These are phyloP conservation scores for Hypoxylon trugodes DNA, from an alignment of 495 filamentous ascomycete species.

Conservation along the genomic window DNA sequence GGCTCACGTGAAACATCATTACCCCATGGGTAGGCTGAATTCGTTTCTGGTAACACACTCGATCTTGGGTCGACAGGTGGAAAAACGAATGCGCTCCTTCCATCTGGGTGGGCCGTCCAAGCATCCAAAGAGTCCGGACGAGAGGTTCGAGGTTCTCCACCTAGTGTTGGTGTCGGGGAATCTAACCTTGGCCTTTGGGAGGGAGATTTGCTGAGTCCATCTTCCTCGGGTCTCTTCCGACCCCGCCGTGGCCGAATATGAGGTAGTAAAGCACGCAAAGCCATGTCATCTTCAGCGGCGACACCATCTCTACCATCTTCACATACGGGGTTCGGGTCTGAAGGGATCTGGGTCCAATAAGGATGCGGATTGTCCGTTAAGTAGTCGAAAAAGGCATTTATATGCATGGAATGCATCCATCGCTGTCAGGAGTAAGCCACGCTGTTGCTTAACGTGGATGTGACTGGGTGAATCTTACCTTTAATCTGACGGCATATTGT, in stretches of 20 bases:
- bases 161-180: constrained; percentile 69
- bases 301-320: constrained; percentile 85
- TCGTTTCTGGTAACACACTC: constrained; percentile 35
- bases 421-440: constrained; percentile 61
- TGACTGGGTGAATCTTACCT: constrained; percentile 63
- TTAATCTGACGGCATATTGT: constrained; percentile 93
- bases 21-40: constrained; percentile 47
- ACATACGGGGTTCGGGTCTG: constrained; percentile 64
- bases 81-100: constrained; percentile 49
- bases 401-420: constrained; percentile 98
- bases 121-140: constrained; percentile 48
- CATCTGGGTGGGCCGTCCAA: constrained; percentile 60
- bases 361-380: constrained; percentile 78
- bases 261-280: constrained; percentile 85
- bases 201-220: constrained; percentile 64
- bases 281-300: constrained; percentile 88
- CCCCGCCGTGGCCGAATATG: constrained; percentile 91
- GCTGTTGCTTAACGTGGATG: background rate
- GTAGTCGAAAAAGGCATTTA: constrained; percentile 97
- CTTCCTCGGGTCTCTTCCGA: constrained; percentile 80
- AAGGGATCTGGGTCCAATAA: constrained; percentile 87
- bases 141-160: constrained; percentile 60
- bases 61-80: constrained; percentile 45
- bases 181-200: constrained; percentile 72
- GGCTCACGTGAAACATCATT: constrained; percentile 62